These are phyloP conservation scores for Metschnikowia corniflorae DNA, from an alignment of 805 yeast species.

Conservation along the genomic window DNA sequence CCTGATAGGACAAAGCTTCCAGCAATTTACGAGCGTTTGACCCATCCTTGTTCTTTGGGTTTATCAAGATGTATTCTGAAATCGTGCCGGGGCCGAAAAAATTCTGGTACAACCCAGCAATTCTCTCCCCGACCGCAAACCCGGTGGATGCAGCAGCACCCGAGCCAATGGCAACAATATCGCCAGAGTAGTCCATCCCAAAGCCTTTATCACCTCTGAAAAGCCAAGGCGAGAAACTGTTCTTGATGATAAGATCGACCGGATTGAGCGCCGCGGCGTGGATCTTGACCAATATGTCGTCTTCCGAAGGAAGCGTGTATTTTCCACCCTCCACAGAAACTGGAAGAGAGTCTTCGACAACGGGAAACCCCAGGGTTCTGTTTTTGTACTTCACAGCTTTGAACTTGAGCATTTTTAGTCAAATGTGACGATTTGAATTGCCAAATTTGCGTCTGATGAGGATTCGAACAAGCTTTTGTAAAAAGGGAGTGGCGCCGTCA, in stretches of 20 bases:
- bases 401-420: slow-evolving; percentile 20
- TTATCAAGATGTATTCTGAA: slow-evolving; percentile 44
- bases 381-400: slow-evolving; percentile 23
- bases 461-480: no score
- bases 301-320: slow-evolving; percentile 11
- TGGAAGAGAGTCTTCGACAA: slow-evolving; percentile 13
- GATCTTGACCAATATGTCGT: slow-evolving; percentile 29
- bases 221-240: slow-evolving; percentile 13
- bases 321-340: slow-evolving; percentile 9
- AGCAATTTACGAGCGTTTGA: slow-evolving; percentile 45
- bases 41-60: slow-evolving; percentile 27
- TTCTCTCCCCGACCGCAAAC: slow-evolving; percentile 27
- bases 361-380: slow-evolving; percentile 13
- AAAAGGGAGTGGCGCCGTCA: no score
- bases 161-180: slow-evolving; percentile 25
- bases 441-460: no score
- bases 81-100: slow-evolving; percentile 37
- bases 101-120: slow-evolving; percentile 25
- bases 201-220: slow-evolving; percentile 21
- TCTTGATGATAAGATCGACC: slow-evolving; percentile 25
- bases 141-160: slow-evolving; percentile 19
- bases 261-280: slow-evolving; percentile 34
- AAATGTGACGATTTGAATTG: no score
- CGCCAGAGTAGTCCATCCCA: slow-evolving; percentile 35
- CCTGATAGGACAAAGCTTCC: slow-evolving; percentile 39